These are phyloP conservation scores for Amphirosellinia nigrospora DNA, from an alignment of 495 filamentous ascomycete species.

Conservation along the genomic window DNA sequence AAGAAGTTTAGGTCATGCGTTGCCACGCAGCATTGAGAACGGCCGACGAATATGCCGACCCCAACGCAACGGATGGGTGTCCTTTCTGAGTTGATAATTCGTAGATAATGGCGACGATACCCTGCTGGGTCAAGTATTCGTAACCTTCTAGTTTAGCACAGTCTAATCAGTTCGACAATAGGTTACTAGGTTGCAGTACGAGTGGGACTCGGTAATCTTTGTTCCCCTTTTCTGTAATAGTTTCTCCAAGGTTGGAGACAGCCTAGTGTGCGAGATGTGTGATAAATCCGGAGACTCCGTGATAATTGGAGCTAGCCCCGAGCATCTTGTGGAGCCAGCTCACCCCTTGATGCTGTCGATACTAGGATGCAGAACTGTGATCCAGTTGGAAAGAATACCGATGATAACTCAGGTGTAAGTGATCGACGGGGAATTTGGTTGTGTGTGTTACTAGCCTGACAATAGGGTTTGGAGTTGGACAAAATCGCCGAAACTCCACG, in stretches of 20 bases:
- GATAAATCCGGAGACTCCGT: not conserved
- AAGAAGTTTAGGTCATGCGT: not conserved
- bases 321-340: not conserved
- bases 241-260: not conserved
- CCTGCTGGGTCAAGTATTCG: not conserved
- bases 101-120: not conserved
- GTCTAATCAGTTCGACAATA: not conserved
- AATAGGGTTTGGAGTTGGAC: not conserved
- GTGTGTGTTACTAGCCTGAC: no score
- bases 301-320: not conserved
- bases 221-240: not conserved
- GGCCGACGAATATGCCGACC: not conserved
- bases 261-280: not conserved
- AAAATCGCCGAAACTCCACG: not conserved
- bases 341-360: not conserved
- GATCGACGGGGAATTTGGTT: no score
- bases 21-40: not conserved
- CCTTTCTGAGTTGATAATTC: not conserved
- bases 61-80: not conserved
- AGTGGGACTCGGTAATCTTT: not conserved
- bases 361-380: not conserved
- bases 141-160: not conserved
- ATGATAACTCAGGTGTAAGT: no score
- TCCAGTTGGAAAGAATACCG: not conserved
- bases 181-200: not conserved